Percentiles rank a stretch among this genome's conserved stretches.
Conservation (phyloP, 1,139 yeast genomes). For the Blastobotrys apis region DNA sequence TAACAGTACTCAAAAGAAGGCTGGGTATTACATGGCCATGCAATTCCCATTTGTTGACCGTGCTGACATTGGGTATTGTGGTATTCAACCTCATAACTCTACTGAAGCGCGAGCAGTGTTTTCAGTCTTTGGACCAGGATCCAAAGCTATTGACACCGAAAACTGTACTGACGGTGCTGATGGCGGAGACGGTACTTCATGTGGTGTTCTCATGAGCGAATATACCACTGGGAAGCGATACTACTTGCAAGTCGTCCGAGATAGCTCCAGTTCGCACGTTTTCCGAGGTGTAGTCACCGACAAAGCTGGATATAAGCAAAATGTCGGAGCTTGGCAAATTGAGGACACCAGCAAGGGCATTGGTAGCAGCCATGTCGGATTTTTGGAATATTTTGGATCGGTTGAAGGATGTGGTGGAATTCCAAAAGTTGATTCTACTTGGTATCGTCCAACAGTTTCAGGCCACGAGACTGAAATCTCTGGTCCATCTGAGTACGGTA, state of each 20-base stretch:
- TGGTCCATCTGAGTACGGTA: not conserved
- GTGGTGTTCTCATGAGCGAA: constrained; percentile 1
- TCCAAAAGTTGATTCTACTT: not conserved
- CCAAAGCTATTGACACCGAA: not conserved
- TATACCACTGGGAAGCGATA: not conserved
- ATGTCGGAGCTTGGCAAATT: not conserved
- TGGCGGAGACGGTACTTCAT: constrained; percentile 1
- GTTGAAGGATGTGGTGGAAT: not conserved
- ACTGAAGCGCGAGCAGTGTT: not conserved
- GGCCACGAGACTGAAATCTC: not conserved
- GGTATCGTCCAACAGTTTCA: not conserved
- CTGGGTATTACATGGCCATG: not conserved
- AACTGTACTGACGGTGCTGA: constrained; percentile 5
- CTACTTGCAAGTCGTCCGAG: constrained; percentile 1
- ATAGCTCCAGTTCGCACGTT: not conserved
- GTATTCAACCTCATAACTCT: not conserved
- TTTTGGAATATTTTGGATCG: not conserved
- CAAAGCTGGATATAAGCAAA: not conserved
- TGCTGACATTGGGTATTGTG: constrained; percentile 1
- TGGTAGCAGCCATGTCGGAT: not conserved
- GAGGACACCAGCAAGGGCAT: not conserved
- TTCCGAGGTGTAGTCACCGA: not conserved
- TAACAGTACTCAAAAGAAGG: not conserved
- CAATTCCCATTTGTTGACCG: not conserved
- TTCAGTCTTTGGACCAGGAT: constrained; percentile 2